Evolutionary conservation across 164 flowering plant genomes (phyloP), one percentile per base, ranked within the genome.

Genomic region (Amborella trichopoda): DNA sequence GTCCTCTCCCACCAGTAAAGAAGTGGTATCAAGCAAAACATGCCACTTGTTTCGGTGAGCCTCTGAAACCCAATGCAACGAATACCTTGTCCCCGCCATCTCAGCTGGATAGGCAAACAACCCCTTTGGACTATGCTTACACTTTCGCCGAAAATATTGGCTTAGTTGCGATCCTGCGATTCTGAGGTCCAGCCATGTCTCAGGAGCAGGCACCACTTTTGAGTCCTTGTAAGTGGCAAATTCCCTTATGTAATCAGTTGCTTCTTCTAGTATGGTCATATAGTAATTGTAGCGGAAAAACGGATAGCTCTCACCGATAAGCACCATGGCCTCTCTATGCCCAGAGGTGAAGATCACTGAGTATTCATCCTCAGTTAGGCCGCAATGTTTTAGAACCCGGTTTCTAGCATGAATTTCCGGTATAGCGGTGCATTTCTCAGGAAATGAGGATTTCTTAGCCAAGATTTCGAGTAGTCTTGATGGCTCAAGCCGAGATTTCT

Each of bases 51-150:
- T 78, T 43, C 89, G 46, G 40, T 78, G 89, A 14, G 82, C 89
- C 51, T 81, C 94, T 0, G 93, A 83, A 46, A 83, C 64, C 93
- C 93, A 83, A 45, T 83, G 93, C 80, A 80, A 74, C 1, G 83
- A 77, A 24, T 75, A 71, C 6, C 80, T 68, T 2, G 64, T 73
- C 21, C 79, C 87, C 43, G 73, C 68, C 23, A 72, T 64, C 23
- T 76, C 69, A 4, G 69, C 84, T 0, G 87, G 84, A 26, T 80
- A 83, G 28, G 73, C 78, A 32, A 83, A 83, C 2, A 83, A 60
- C 1, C 87, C 94, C 33, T 83, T 80, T 4, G 77, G 81, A 40
- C 60, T 72, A 42, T 69, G 66, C 62, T 80, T 83, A 39, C 80
- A 68, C 40, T 80, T 83, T 48, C 79, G 72, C 48, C 88, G 60